A percentile compares a stretch with the other conserved stretches of the same genome.
Evolutionary conservation across 1,139 yeast genomes (phyloP).

Genomic region (Debaryomyces psychrophilus): DNA sequence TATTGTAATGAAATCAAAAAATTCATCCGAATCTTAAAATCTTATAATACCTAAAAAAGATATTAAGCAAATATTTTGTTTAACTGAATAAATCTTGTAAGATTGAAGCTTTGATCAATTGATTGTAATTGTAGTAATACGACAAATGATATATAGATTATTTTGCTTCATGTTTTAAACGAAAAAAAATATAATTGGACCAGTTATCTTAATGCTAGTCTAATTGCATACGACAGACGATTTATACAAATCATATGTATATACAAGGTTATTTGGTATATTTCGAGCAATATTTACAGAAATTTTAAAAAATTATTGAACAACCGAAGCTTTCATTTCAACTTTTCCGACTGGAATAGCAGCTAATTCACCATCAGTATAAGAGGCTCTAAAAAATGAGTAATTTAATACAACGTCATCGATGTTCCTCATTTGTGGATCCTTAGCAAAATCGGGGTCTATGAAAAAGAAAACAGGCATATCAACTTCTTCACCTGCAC

Average conservation of each 20-base stretch:
- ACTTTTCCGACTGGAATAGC: conserved; percentile 40
- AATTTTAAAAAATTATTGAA: background rate
- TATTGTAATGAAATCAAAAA: no score
- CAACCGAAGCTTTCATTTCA: conserved; percentile 24
- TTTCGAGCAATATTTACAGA: background rate
- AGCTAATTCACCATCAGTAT: conserved; percentile 48
- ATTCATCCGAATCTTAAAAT: no score
- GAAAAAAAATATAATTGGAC: no score
- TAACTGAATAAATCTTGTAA: no score
- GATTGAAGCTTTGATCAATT: no score
- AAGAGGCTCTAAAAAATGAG: conserved; percentile 81
- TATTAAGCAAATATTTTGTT: no score
- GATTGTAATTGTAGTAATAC: no score
- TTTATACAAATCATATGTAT: background rate
- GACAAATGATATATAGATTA: no score
- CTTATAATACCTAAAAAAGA: no score
- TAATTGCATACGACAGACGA: background rate
- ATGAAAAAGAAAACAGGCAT: conserved; percentile 99
- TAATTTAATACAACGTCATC: conserved; percentile 91
- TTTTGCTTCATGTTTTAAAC: no score
- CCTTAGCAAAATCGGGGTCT: conserved; percentile 96
- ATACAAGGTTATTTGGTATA: background rate
- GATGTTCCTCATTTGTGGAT: conserved; percentile 88
- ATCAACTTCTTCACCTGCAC: conserved; percentile 97
- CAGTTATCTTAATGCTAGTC: background rate